These are phyloP conservation scores for Lachnellula suecica DNA, from an alignment of 2,329 filamentous ascomycete species.

Conservation along the genomic window DNA sequence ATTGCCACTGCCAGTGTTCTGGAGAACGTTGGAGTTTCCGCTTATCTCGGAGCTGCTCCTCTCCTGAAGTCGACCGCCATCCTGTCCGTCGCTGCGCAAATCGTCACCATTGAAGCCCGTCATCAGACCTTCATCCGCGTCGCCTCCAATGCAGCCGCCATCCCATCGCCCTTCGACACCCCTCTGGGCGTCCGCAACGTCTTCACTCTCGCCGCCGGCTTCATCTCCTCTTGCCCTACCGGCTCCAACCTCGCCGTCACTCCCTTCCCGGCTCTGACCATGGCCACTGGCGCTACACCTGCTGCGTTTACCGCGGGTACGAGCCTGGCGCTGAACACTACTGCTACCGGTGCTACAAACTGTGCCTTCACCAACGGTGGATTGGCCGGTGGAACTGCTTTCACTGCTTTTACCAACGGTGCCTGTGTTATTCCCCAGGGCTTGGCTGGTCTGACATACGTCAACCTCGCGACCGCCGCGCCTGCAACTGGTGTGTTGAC, in stretches of 20 bases:
- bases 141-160: conserved; percentile 55
- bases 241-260: conserved; percentile 63
- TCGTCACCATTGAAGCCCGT: conserved; percentile 71
- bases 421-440: conserved; percentile 62
- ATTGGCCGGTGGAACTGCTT: conserved; percentile 56
- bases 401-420: conserved; percentile 53
- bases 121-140: conserved; percentile 73
- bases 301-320: conserved; percentile 40
- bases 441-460: conserved; percentile 64
- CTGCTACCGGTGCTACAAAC: conserved; percentile 51
- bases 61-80: conserved; percentile 59
- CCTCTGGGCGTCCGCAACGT: conserved; percentile 66
- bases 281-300: conserved; percentile 45
- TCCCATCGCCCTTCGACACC: conserved; percentile 70
- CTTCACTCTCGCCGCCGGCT: conserved; percentile 71
- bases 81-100: conserved; percentile 65
- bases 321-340: conserved; percentile 46
- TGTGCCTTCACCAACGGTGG: conserved; percentile 68
- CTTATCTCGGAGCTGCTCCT: conserved; percentile 69
- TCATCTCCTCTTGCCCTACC: conserved; percentile 69
- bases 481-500: conserved; percentile 52
- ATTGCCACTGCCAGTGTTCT: conserved; percentile 68
- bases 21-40: conserved; percentile 73
- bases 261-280: conserved; percentile 59
- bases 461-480: conserved; percentile 59